These are phyloP conservation scores for Hericium alpestre DNA, from an alignment of 768 basidiomycete genomes.

Conservation along the genomic window DNA sequence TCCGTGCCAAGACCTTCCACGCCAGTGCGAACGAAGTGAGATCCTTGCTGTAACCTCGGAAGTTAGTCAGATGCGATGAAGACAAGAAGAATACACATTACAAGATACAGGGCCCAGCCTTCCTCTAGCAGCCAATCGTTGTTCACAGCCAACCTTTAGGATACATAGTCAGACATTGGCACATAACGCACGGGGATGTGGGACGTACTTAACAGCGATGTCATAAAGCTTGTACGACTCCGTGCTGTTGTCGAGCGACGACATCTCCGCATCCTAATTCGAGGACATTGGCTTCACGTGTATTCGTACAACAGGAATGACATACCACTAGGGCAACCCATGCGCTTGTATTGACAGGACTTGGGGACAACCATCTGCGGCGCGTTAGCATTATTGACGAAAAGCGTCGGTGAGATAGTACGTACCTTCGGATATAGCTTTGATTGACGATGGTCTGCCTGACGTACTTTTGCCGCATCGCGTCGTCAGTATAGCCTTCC, in stretches of 20 bases:
- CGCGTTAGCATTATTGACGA: background rate
- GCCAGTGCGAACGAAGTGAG: constrained; percentile 54
- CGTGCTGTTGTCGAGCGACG: constrained; percentile 42
- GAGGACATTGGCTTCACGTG: background rate
- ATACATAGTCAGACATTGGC: background rate
- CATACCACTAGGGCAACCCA: constrained; percentile 62
- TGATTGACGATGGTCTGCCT: constrained; percentile 54
- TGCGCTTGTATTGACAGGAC: constrained; percentile 55
- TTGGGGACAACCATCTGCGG: constrained; percentile 55
- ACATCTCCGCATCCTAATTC: constrained; percentile 57
- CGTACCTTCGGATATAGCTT: constrained; percentile 46
- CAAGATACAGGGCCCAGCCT: constrained; percentile 57
- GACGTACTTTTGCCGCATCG: constrained; percentile 32
- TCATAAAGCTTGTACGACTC: constrained; percentile 62
- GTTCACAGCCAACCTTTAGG: constrained; percentile 45
- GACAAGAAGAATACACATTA: constrained; percentile 17
- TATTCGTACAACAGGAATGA: background rate
- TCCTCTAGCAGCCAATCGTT: constrained; percentile 68
- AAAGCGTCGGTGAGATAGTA: background rate
- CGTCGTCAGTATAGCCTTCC: constrained; percentile 27
- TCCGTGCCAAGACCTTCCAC: constrained; percentile 59
- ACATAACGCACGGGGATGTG: background rate
- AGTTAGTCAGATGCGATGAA: background rate
- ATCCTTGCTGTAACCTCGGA: constrained; percentile 43
- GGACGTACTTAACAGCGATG: constrained; percentile 48